Evolutionary conservation across 2,329 filamentous ascomycete genomes (phyloP).

Genomic region (Fusarium sp.): DNA sequence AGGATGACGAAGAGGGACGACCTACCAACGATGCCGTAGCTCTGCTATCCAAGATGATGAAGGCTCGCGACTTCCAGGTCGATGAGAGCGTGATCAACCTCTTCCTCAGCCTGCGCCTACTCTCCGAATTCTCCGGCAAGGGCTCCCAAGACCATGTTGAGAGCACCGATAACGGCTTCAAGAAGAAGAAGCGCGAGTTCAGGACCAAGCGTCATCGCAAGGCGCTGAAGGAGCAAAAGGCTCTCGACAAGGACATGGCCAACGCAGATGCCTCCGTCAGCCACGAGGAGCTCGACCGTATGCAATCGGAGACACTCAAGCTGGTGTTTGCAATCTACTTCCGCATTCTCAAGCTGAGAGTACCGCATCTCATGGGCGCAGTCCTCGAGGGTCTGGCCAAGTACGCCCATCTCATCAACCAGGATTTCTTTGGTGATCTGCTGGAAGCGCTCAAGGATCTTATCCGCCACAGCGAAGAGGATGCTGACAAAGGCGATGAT

Average conservation of each 20-base stretch:
- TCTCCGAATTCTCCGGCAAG: conserved; percentile 89
- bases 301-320: conserved; percentile 96
- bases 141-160: conserved; percentile 85
- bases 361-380: conserved; percentile 92
- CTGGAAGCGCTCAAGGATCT: conserved; percentile 95
- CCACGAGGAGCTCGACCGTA: conserved; percentile 91
- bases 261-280: conserved; percentile 91
- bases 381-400: conserved; percentile 94
- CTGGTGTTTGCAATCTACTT: conserved; percentile 97
- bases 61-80: conserved; percentile 82
- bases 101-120: conserved; percentile 88
- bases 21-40: conserved; percentile 88
- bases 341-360: conserved; percentile 86
- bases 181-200: conserved; percentile 81
- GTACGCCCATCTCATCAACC: conserved; percentile 97
- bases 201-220: conserved; percentile 91
- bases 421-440: conserved; percentile 97
- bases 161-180: conserved; percentile 64
- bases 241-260: conserved; percentile 91
- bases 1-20: conserved; percentile 89
- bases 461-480: conserved; percentile 78
- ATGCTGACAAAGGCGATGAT: conserved; percentile 63
- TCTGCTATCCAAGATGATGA: conserved; percentile 95
- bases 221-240: conserved; percentile 84
- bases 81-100: conserved; percentile 90